A percentile compares a stretch with the other conserved stretches of the same genome.
Conservation (phyloP, 2,329 filamentous ascomycete species). For the Cordyceps tenuipes region DNA sequence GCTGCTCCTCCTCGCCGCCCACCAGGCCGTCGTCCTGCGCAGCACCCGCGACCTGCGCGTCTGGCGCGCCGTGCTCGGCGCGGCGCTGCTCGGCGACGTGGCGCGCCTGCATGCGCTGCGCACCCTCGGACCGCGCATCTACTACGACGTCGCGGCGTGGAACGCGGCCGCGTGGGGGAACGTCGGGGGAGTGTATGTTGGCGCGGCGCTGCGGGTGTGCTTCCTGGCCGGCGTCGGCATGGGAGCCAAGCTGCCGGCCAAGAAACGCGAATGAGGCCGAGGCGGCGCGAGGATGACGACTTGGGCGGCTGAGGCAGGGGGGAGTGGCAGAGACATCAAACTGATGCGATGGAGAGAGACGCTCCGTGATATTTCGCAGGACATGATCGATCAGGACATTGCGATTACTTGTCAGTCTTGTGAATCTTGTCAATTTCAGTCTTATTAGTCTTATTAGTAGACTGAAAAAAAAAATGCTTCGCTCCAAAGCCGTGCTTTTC, state of each 20-base stretch:
- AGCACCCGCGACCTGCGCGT: conserved; percentile 59
- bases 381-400: no score
- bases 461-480: background rate
- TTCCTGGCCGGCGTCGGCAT: conserved; percentile 53
- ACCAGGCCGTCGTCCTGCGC: conserved; percentile 68
- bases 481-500: background rate
- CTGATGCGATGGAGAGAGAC: no score
- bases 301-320: no score
- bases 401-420: no score
- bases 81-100: conserved; percentile 64
- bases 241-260: conserved; percentile 16
- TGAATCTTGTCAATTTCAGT: no score
- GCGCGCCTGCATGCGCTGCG: conserved; percentile 64
- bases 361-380: no score
- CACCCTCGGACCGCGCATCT: conserved; percentile 51
- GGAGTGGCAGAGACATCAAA: no score
- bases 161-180: conserved; percentile 63
- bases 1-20: conserved; percentile 68
- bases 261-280: background rate
- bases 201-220: conserved; percentile 49
- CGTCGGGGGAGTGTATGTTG: conserved; percentile 61
- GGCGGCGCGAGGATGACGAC: no score
- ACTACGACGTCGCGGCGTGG: conserved; percentile 55
- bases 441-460: no score
- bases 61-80: conserved; percentile 60